Evolutionary conservation across 179 eudicot genomes (phyloP).

Genomic region (Carnegiea gigantea): DNA sequence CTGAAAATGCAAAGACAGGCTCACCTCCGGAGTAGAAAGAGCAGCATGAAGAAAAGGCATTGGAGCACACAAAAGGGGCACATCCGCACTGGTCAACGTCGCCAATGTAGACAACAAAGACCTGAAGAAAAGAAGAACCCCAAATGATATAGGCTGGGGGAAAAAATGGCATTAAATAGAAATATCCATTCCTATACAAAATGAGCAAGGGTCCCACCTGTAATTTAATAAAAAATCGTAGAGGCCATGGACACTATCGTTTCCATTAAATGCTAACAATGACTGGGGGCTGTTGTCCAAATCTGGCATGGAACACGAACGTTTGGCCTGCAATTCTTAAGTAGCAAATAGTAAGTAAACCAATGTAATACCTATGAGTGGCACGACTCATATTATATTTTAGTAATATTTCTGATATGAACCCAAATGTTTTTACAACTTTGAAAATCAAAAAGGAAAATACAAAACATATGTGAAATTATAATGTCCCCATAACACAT

Average conservation of each 20-base stretch:
- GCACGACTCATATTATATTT: no score
- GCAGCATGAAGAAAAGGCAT: slow-evolving; percentile 81
- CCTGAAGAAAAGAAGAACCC: slow-evolving; percentile 37
- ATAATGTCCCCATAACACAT: no score
- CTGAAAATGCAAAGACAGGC: slow-evolving; percentile 15
- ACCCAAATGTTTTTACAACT: no score
- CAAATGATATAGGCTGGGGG: neutral
- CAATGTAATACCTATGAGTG: neutral
- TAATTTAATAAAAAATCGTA: slow-evolving; percentile 83
- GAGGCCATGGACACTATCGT: slow-evolving; percentile 73
- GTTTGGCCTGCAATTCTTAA: slow-evolving; percentile 61
- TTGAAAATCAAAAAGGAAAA: no score
- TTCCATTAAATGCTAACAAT: slow-evolving; percentile 64
- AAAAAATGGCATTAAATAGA: neutral
- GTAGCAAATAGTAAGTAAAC: neutral
- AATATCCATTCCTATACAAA: neutral
- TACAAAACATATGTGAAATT: no score
- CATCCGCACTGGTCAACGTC: slow-evolving; percentile 65
- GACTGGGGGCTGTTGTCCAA: slow-evolving; percentile 81
- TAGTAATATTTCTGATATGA: no score
- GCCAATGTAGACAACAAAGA: slow-evolving; percentile 50
- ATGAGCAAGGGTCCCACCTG: slow-evolving; percentile 41
- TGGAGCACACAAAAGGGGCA: slow-evolving; percentile 82
- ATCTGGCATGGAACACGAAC: slow-evolving; percentile 46
- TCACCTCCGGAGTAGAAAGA: slow-evolving; percentile 83